Evolutionary conservation across 306 rosid species (phyloP).

Genomic region (Spatholobus suberectus): DNA sequence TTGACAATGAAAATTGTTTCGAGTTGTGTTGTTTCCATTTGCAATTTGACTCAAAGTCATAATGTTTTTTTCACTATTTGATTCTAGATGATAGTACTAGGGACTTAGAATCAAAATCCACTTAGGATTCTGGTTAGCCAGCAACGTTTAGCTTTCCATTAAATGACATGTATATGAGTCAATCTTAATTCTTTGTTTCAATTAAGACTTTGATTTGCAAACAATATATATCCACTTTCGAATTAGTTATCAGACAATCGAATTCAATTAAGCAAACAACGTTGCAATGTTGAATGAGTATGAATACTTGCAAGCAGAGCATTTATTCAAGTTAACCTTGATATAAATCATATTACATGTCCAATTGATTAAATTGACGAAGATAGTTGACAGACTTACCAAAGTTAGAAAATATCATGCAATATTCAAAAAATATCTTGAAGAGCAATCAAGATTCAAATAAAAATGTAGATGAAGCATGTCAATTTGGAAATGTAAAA

Average conservation of each 20-base stretch:
- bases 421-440: background rate
- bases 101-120: background rate
- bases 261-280: background rate
- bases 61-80: background rate
- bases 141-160: background rate
- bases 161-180: background rate
- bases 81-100: background rate
- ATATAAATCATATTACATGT: background rate
- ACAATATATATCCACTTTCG: background rate
- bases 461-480: background rate
- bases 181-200: background rate
- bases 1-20: background rate
- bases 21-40: background rate
- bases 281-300: background rate
- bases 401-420: background rate
- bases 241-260: background rate
- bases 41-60: background rate
- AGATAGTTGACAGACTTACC: background rate
- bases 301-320: background rate
- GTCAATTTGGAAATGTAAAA: background rate
- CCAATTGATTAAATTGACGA: background rate
- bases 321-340: background rate
- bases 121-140: background rate
- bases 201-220: background rate
- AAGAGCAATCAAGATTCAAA: background rate